Evolutionary conservation across 768 basidiomycete genomes (phyloP), one percentile per base, ranked within the genome.

Genomic region (Leucocoprinus leucothites): DNA sequence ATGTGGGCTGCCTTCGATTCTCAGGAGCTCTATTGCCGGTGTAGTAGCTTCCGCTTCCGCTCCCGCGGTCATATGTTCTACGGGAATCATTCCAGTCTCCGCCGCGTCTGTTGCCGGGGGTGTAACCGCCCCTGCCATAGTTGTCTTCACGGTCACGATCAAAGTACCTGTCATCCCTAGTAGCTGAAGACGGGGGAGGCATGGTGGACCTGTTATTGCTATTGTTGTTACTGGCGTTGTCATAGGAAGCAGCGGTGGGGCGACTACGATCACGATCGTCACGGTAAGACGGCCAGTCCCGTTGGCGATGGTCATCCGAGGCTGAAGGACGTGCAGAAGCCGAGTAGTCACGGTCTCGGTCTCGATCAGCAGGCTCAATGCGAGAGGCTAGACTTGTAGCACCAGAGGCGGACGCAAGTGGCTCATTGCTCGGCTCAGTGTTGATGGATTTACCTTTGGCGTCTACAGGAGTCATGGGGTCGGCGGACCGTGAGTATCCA

Each of bases 71-170:
- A 45, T 60, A 40, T 11, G 56, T 56, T 22, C 53, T 42, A 40
- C 56, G 48, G 44, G 47, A 58, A 28, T 58, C 57, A 48, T 53
- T 28, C 41, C 58, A 53, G 45, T 60, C 56, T n/a, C 58, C 36
- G 25, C 47, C n/a, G n/a, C n/a, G n/a, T n/a, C n/a, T n/a, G n/a
- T n/a, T n/a, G n/a, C n/a, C n/a, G n/a, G n/a, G n/a, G n/a, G n/a
- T 28, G 40, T 60, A 52, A 21, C 50, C 44, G 24, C 24, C 49
- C 19, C 47, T 59, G 36, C 57, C 58, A 34, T n/a, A n/a, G n/a
- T n/a, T n/a, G n/a, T n/a, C n/a, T n/a, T n/a, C n/a, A n/a, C n/a
- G n/a, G n/a, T 59, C 55, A 31, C 58, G 52, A 25, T 53, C 52
- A 46, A 36, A 47, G 45, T 38, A 46, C 52, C 52, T 53, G n/a